Percentiles rank a stretch among this genome's conserved stretches.
These are phyloP conservation scores for Tremella mesenterica DNA, from an alignment of 768 basidiomycete species.

Conservation along the genomic window DNA sequence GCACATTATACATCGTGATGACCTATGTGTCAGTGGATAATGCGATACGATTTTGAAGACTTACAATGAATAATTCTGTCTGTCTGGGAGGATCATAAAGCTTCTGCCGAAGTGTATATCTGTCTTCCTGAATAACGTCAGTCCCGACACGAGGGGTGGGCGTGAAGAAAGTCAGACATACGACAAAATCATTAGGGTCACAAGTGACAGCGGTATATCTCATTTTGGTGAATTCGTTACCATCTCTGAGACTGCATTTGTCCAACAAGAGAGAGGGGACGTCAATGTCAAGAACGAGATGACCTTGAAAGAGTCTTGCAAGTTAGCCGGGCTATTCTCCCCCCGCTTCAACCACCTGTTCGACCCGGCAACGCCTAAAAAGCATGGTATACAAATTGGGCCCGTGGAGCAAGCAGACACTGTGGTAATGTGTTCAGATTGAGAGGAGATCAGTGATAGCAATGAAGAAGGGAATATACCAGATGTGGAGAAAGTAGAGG, in stretches of 20 bases:
- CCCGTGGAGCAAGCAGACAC: neutral
- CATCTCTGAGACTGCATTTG: constrained; percentile 66
- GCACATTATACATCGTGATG: constrained; percentile 93
- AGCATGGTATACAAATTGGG: no score
- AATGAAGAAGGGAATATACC: no score
- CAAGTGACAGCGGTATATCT: constrained; percentile 92
- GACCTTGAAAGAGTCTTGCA: constrained; percentile 75
- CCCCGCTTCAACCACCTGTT: neutral
- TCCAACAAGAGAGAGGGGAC: constrained; percentile 79
- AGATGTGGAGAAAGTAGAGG: constrained; percentile 51
- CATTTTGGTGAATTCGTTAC: constrained; percentile 84
- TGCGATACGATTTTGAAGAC: neutral
- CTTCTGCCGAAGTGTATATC: constrained; percentile 78
- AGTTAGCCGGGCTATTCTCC: neutral
- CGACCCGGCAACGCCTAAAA: no score
- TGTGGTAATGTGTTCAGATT: neutral
- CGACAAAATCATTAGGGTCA: constrained; percentile 84
- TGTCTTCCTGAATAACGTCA: constrained; percentile 50
- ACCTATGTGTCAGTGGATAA: constrained; percentile 38
- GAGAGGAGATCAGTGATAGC: neutral
- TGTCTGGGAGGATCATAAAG: constrained; percentile 65
- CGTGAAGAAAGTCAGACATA: constrained; percentile 6
- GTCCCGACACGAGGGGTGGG: neutral
- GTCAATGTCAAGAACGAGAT: constrained; percentile 72
- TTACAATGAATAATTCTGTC: constrained; percentile 77